Evolutionary conservation across 768 basidiomycete genomes (phyloP), one percentile per base, ranked within the genome.

Genomic region (Pleurotus cornucopiae): DNA sequence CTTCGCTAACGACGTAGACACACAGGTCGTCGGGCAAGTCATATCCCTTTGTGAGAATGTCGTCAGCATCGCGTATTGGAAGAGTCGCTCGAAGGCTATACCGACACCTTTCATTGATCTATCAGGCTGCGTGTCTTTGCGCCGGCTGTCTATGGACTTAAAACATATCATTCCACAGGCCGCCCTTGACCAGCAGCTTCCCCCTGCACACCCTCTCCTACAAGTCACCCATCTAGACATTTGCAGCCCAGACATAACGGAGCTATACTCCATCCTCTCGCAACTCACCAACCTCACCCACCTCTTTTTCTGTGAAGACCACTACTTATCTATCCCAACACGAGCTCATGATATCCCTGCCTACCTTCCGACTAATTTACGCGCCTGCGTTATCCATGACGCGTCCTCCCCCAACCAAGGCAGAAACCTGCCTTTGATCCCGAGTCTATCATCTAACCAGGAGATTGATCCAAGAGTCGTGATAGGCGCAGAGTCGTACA

Each of bases 291-390:
- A 37, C 9, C 49, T 51, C 9, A 51, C 49, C 5, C 49, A 51
- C 34, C 49, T 51, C n/a, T 51, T 51, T 16, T 51, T 51, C 26
- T 51, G 49, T 51, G 49, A 51, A 51, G 49, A 51, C 26, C 30
- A 51, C 16, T 30, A 14, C n/a, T 14, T 30, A n/a, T 13, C n/a
- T 7, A 38, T 51, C 26, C 49, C 49, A 14, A 25, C 23, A 6
- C 12, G 49, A 37, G 30, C 21, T 7, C n/a, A 25, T 6, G 30
- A 16, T 5, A 25, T 30, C 9, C 23, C 23, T 20, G 26, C 30
- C n/a, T 16, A 16, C 9, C 41, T 44, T 4, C 49, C 49, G 13
- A 16, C 30, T 18, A 51, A 51, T 37, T 16, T 51, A 2, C 49
- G 34, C 21, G 49, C 20, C 14, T 51, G 49, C 37, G 38, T 51